A percentile compares a stretch with the other conserved stretches of the same genome.
phyloP scores from a whole-genome alignment of 805 yeast genomes.

The Candida namnaoensis region DNA sequence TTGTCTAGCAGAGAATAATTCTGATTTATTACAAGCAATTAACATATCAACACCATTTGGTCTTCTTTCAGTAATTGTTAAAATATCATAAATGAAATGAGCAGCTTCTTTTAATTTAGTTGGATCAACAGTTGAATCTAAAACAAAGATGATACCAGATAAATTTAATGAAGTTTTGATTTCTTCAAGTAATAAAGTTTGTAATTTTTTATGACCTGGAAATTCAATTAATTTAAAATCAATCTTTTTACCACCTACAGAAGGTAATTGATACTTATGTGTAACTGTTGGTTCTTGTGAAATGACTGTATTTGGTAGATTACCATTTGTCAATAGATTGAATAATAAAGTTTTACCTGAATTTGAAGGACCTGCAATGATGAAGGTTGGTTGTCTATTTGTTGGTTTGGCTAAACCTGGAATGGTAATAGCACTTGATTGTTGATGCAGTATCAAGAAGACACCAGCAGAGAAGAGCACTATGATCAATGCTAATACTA shows the following conservation, averaged over 20 bases:
- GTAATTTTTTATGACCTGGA: constrained; percentile 84
- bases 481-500: neutral
- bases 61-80: constrained; percentile 52
- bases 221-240: constrained; percentile 57
- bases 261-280: constrained; percentile 29
- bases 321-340: constrained; percentile 21
- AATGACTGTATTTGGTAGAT: constrained; percentile 31
- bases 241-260: constrained; percentile 24
- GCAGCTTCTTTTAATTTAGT: constrained; percentile 45
- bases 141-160: constrained; percentile 63
- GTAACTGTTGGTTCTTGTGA: constrained; percentile 40
- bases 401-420: constrained; percentile 8
- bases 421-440: constrained; percentile 5
- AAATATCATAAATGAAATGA: constrained; percentile 46
- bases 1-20: constrained; percentile 77
- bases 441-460: constrained; percentile 7
- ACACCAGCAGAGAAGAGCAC: constrained; percentile 1
- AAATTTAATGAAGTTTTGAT: constrained; percentile 34
- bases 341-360: constrained; percentile 63
- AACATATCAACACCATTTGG: constrained; percentile 67
- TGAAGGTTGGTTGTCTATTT: constrained; percentile 41
- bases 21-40: constrained; percentile 80
- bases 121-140: constrained; percentile 63
- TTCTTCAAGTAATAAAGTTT: constrained; percentile 41
- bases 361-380: constrained; percentile 56